A percentile compares a stretch with the other conserved stretches of the same genome.
Evolutionary conservation across 495 filamentous ascomycete genomes (phyloP).

Genomic region (Neurospora sp.): DNA sequence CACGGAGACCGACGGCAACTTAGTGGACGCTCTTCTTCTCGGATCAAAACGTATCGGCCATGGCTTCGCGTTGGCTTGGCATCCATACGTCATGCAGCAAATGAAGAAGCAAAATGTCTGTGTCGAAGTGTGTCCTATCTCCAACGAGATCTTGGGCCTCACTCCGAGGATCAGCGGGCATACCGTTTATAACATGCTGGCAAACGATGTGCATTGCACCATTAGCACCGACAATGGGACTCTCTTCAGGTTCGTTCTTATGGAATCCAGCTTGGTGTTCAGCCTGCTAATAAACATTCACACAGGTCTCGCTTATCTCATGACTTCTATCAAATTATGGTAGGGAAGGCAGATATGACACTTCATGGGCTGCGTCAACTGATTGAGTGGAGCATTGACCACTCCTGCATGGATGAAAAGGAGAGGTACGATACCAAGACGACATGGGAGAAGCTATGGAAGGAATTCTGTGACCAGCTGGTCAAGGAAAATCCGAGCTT

Average conservation of each 20-base stretch:
- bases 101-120: constrained; percentile 75
- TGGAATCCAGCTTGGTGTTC: neutral
- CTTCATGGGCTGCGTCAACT: constrained; percentile 43
- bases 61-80: constrained; percentile 79
- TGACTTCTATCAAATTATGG: constrained; percentile 47
- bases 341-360: constrained; percentile 41
- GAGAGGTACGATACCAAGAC: constrained; percentile 19
- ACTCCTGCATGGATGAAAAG: constrained; percentile 34
- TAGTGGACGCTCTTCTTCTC: constrained; percentile 79
- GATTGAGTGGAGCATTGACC: constrained; percentile 43
- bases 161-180: constrained; percentile 37
- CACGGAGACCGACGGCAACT: constrained; percentile 66
- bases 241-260: constrained; percentile 34
- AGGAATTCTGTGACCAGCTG: constrained; percentile 31
- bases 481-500: constrained; percentile 9
- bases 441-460: constrained; percentile 37
- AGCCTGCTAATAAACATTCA: neutral
- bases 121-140: constrained; percentile 83
- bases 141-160: constrained; percentile 65
- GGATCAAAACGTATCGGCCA: constrained; percentile 82
- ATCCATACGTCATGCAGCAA: constrained; percentile 71
- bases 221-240: constrained; percentile 47
- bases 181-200: constrained; percentile 38
- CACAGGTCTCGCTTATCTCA: constrained; percentile 43
- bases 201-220: constrained; percentile 42